Base-by-base conservation (phyloP, 108 stramenopile genomes). In the Skeletonema grethae region DNA sequence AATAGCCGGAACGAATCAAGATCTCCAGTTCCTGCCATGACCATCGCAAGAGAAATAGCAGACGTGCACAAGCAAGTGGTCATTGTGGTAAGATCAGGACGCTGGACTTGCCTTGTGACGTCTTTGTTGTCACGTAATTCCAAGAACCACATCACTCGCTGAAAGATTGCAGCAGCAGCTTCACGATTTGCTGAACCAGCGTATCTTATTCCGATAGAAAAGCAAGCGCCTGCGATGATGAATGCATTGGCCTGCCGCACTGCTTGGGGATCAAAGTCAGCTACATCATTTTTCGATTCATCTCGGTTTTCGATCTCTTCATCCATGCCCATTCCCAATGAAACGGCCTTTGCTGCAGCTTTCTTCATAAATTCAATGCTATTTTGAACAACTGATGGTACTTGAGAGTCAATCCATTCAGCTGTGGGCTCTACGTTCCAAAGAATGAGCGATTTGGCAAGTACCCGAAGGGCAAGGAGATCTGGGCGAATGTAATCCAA, bases 11-110 rank as follows among this genome's bases (percentile, higher is more conserved):
- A 82, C 11, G 94, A 85, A 61, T 94, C 92, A 12, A 98, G 57
- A 82, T 98, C 96, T 10, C 99, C 99, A 30, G 96, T 97, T 18
- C 99, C 99, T 15, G 99, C 94, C 89, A 97, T 91, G 1, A 98
- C 96, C 84, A 98, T 87, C 9, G 94, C 93, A 28, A 98, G 85
- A 43, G 94, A 86, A 50, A 97, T 74, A 7, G 97, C 92, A 7
- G 85, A 60, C 15, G 85, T 84, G 29, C 94, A 86, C 18, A 99
- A 77, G 68, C 96, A 97, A 76, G 96, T 93, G 48, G 96, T 96
- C 12, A 99, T 59, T 12, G 92, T 86, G 7, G 89, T 77, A 36
- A 70, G 70, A 45, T 95, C 94, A 5, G 97, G 98, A 29, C 85
- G 68, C 34, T 90, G 81, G n/a, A 89, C 88, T 30, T 67, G 62